Evolutionary conservation across 805 yeast species (phyloP), one percentile per base, ranked within the genome.

Genomic region (Pichia paraexigua): DNA sequence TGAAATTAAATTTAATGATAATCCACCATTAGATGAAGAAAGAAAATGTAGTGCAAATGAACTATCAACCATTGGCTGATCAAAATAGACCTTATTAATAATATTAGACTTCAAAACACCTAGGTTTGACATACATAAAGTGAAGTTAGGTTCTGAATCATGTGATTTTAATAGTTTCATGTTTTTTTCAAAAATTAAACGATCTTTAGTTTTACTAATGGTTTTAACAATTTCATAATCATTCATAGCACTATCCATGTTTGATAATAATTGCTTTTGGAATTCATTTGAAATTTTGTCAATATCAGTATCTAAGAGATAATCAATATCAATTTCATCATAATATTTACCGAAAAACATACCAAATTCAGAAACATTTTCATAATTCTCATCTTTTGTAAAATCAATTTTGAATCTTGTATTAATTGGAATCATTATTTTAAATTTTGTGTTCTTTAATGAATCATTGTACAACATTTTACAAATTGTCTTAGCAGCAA

Each of bases 41-140:
- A 52, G 11, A 4, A 50, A 22, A 40, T 52, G 56, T 20, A 52
- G 40, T 22, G 45, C 54, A 47, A 52, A 55, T 11, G 46, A 47
- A 5, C 54, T 50, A 42, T 55, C 56, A 13, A 55, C 56, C 48
- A 52, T 39, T 22, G 58, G 46, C 42, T 55, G 58, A 37, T 55
- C 58, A 45, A 55, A 55, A 46, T 53, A 53, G 5, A 47, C 43
- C 11, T 41, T 13, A 6, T n/a, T 17, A 30, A 41, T 45, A 1
- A 20, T 28, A 0, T 17, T 17, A 9, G 46, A 32, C 9, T 24
- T 9, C 3, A 55, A 7, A n/a, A 45, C 40, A 17, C 56, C 56
- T 11, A 55, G n/a, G 39, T 55, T 55, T 5, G 58, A 55, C 24
- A 55, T 55, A 15, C 41, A 47, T 3, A 55, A 3, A 10, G 55